Evolutionary conservation across 352 stramenopile genomes (phyloP).

Genomic region (Pythium sp.): DNA sequence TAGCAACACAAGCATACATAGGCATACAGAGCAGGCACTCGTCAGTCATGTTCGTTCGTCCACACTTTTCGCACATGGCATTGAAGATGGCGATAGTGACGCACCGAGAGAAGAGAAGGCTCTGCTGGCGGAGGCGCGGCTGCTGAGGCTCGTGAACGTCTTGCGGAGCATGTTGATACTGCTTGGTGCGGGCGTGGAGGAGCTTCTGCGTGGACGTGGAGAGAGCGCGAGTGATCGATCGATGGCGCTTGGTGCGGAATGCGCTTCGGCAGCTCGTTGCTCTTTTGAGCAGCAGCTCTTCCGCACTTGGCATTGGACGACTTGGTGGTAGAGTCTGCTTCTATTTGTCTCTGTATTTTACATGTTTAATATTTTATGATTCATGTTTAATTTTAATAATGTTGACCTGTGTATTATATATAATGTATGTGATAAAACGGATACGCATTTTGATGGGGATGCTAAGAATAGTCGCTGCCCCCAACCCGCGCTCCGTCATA

Average conservation of each 20-base stretch:
- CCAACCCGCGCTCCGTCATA: conserved; percentile 10
- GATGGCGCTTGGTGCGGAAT: not conserved
- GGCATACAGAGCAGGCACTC: not conserved
- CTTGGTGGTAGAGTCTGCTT: not conserved
- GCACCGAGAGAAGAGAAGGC: conserved; percentile 39
- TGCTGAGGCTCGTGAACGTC: conserved; percentile 16
- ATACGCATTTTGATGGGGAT: not conserved
- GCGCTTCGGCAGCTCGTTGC: not conserved
- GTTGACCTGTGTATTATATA: not conserved
- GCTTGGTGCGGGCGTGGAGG: not conserved
- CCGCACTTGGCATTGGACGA: not conserved
- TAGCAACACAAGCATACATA: not conserved
- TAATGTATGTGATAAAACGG: not conserved
- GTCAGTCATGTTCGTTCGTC: not conserved
- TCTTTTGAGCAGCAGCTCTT: conserved; percentile 5
- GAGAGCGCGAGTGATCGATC: not conserved
- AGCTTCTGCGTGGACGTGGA: not conserved
- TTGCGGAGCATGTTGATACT: conserved; percentile 14
- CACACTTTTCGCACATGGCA: not conserved
- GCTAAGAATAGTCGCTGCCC: not conserved
- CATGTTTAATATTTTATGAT: not conserved
- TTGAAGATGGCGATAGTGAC: not conserved
- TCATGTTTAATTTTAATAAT: not conserved
- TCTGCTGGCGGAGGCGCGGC: conserved; percentile 10
- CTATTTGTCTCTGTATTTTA: not conserved